These are phyloP conservation scores for Coemansia sp. DNA, from an alignment of 192 early-diverging fungal species.

Conservation along the genomic window DNA sequence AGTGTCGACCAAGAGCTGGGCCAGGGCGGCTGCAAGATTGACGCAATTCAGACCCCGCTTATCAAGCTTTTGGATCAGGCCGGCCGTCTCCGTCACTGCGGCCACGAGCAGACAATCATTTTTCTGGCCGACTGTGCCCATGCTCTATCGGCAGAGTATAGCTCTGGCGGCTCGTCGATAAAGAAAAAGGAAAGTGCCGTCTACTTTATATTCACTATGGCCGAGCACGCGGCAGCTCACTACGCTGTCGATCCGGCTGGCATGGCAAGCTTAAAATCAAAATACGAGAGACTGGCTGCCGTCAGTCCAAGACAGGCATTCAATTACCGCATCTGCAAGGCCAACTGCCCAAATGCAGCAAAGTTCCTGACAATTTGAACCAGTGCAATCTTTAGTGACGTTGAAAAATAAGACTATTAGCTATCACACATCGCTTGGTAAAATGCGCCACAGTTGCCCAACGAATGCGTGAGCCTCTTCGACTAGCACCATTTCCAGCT, in stretches of 20 bases:
- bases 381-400: neutral
- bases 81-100: constrained; percentile 28
- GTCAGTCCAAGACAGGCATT: constrained; percentile 39
- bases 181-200: constrained; percentile 32
- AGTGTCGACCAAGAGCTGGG: constrained; percentile 13
- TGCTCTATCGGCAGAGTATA: constrained; percentile 23
- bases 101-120: constrained; percentile 31
- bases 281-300: constrained; percentile 22
- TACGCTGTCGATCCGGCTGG: constrained; percentile 28
- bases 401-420: neutral
- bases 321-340: constrained; percentile 30
- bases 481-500: constrained; percentile 82
- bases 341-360: constrained; percentile 31
- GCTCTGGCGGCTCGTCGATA: neutral
- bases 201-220: constrained; percentile 28
- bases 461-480: constrained; percentile 90
- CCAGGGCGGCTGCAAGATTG: neutral
- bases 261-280: constrained; percentile 11
- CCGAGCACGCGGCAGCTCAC: constrained; percentile 36
- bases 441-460: constrained; percentile 78
- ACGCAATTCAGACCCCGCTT: constrained; percentile 9
- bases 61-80: constrained; percentile 28
- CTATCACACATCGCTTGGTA: neutral
- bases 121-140: constrained; percentile 23
- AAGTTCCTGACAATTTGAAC: constrained; percentile 20